Evolutionary conservation across 106 monocot genomes (phyloP).

Genomic region (Dendrobium officinale): DNA sequence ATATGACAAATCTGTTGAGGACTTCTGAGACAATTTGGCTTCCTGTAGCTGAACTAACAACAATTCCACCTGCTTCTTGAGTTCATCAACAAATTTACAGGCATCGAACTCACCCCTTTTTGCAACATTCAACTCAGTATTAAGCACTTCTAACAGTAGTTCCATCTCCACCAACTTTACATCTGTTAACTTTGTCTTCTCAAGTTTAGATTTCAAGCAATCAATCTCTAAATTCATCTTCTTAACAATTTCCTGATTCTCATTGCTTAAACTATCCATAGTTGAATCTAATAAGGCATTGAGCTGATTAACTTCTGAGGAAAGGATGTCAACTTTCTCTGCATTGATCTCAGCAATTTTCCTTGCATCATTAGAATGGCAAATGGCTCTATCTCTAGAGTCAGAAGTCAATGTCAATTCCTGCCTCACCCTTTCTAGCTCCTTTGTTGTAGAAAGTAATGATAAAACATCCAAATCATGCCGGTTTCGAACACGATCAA

Average conservation of each 20-base stretch:
- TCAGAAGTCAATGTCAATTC: conserved; percentile 47
- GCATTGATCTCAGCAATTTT: conserved; percentile 32
- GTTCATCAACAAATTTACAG: background rate
- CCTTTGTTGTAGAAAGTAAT: conserved; percentile 35
- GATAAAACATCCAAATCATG: conserved; percentile 37
- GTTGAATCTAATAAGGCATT: conserved; percentile 35
- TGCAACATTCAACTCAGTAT: conserved; percentile 24
- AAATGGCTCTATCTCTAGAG: conserved; percentile 44
- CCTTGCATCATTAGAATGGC: conserved; percentile 27
- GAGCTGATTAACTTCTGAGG: conserved; percentile 39
- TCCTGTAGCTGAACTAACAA: conserved; percentile 22
- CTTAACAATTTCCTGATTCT: conserved; percentile 32
- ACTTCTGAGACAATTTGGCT: conserved; percentile 24
- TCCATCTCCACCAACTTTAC: conserved; percentile 28
- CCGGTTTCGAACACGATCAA: conserved; percentile 41
- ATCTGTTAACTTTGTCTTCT: conserved; percentile 26
- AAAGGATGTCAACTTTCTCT: conserved; percentile 46
- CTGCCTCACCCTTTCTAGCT: conserved; percentile 46
- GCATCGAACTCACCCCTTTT: conserved; percentile 31
- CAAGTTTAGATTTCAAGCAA: conserved; percentile 31
- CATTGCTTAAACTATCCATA: conserved; percentile 13
- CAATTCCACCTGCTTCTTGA: background rate
- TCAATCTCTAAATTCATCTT: conserved; percentile 29
- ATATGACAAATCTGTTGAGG: conserved; percentile 10
- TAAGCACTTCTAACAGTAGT: conserved; percentile 25